These are phyloP conservation scores for Piper betle DNA, from an alignment of 164 flowering plant genomes.

Conservation along the genomic window DNA sequence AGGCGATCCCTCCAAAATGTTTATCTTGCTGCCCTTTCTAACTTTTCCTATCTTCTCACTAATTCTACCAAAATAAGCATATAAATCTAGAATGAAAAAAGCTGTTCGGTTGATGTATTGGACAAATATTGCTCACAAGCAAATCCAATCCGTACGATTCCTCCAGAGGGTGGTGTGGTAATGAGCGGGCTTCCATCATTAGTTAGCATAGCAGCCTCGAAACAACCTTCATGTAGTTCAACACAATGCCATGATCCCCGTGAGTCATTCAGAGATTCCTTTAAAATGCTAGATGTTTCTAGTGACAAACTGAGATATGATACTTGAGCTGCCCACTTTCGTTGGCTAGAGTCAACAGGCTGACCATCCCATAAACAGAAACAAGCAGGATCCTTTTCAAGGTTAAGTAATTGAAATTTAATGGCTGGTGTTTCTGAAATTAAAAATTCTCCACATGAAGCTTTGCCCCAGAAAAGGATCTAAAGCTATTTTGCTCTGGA, in stretches of 20 bases:
- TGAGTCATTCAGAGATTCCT: constrained; percentile 17
- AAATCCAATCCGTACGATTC: constrained; percentile 76
- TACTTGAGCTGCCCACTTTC: constrained; percentile 58
- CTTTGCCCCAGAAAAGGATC: constrained; percentile 71
- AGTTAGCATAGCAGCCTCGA: constrained; percentile 91
- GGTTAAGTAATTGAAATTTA: constrained; percentile 47
- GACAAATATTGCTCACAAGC: constrained; percentile 61
- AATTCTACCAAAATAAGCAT: constrained; percentile 63
- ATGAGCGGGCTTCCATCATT: constrained; percentile 77
- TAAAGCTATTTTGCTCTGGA: constrained; percentile 14
- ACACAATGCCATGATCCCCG: constrained; percentile 73
- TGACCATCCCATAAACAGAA: constrained; percentile 86
- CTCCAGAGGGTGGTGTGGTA: constrained; percentile 85
- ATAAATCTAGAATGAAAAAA: constrained; percentile 76
- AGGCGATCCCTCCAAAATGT: constrained; percentile 12
- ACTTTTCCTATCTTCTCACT: constrained; percentile 57
- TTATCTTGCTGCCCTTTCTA: constrained; percentile 33
- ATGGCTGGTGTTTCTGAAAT: constrained; percentile 54
- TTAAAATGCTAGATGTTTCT: constrained; percentile 29
- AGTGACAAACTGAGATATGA: constrained; percentile 60
- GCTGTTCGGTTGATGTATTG: constrained; percentile 86
- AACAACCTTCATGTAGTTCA: constrained; percentile 52
- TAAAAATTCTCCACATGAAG: constrained; percentile 65
- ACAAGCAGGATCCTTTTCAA: constrained; percentile 96
- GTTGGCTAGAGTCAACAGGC: constrained; percentile 87